These are phyloP conservation scores for Hypoxylon subgilvum DNA, from an alignment of 495 filamentous ascomycete species.

Conservation along the genomic window DNA sequence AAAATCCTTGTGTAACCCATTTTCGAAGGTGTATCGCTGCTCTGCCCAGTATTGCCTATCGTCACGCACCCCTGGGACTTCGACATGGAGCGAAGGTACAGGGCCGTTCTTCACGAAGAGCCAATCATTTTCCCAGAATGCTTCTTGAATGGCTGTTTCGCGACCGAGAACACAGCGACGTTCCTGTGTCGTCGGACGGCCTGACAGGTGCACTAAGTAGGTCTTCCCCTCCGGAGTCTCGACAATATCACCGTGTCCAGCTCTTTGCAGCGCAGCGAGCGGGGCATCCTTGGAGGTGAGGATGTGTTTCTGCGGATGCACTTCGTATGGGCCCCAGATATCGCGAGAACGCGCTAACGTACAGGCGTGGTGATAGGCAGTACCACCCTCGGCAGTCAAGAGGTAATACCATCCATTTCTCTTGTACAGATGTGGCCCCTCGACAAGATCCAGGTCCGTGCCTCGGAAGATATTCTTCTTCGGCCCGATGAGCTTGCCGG, in stretches of 20 bases:
- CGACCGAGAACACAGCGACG: conserved; percentile 62
- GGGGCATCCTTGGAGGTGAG: conserved; percentile 54
- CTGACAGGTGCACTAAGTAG: conserved; percentile 61
- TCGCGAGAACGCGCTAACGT: conserved; percentile 60
- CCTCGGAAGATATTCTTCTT: conserved; percentile 61
- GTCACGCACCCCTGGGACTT: conserved; percentile 55
- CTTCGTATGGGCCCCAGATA: conserved; percentile 65
- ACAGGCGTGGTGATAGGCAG: conserved; percentile 61
- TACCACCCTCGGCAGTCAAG: conserved; percentile 67
- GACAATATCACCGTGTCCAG: conserved; percentile 66
- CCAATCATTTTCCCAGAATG: conserved; percentile 62
- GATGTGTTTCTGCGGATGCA: conserved; percentile 56
- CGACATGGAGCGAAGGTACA: conserved; percentile 58
- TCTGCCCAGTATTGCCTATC: conserved; percentile 60
- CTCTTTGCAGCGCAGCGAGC: conserved; percentile 55
- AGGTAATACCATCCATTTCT: conserved; percentile 64
- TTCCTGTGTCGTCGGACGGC: conserved; percentile 59
- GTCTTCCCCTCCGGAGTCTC: conserved; percentile 63
- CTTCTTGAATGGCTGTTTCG: conserved; percentile 62
- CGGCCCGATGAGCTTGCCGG: conserved; percentile 53
- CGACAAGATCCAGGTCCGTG: conserved; percentile 60
- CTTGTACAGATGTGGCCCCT: conserved; percentile 67
- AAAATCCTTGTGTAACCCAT: conserved; percentile 56
- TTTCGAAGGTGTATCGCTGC: conserved; percentile 55
- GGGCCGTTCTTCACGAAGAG: conserved; percentile 63